These are phyloP conservation scores for Styphnolobium japonicum DNA, from an alignment of 306 rosid species.

Conservation along the genomic window DNA sequence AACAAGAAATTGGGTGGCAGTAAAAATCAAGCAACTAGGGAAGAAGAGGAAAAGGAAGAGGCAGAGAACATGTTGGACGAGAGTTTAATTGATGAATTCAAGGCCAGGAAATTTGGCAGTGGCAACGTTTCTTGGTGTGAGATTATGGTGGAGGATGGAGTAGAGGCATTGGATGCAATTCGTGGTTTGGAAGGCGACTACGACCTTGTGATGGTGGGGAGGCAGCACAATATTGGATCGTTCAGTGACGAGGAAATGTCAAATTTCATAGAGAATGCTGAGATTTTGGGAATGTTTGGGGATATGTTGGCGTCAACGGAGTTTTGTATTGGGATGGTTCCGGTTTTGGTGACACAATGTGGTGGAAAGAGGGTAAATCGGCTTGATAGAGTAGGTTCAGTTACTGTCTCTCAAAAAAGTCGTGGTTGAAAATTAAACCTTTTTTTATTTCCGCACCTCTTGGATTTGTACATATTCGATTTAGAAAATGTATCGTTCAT, in stretches of 20 bases:
- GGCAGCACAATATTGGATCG: neutral
- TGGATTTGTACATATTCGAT: neutral
- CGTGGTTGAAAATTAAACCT: neutral
- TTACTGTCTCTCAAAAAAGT: neutral
- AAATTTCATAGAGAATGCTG: conserved; percentile 41
- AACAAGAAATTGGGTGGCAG: neutral
- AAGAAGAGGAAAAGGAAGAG: neutral
- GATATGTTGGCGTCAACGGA: conserved; percentile 60
- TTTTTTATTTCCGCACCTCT: neutral
- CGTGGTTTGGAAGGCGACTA: conserved; percentile 33
- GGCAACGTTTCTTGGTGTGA: conserved; percentile 24
- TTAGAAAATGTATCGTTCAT: neutral
- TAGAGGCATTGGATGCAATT: conserved; percentile 21
- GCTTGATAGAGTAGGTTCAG: conserved; percentile 5
- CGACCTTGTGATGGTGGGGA: conserved; percentile 55
- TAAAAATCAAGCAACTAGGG: neutral
- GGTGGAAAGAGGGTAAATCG: neutral
- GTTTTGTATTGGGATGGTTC: conserved; percentile 46
- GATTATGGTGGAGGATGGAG: conserved; percentile 40
- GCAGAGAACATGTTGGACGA: conserved; percentile 33
- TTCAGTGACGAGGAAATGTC: conserved; percentile 35
- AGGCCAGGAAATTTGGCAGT: conserved; percentile 18
- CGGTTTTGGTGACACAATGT: conserved; percentile 48
- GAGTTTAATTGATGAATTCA: conserved; percentile 46
- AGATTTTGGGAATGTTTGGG: conserved; percentile 55